Percentiles rank a stretch among this genome's conserved stretches.
phyloP scores from a whole-genome alignment of 2,329 filamentous ascomycete genomes.

The Aspergillus uvarum region DNA sequence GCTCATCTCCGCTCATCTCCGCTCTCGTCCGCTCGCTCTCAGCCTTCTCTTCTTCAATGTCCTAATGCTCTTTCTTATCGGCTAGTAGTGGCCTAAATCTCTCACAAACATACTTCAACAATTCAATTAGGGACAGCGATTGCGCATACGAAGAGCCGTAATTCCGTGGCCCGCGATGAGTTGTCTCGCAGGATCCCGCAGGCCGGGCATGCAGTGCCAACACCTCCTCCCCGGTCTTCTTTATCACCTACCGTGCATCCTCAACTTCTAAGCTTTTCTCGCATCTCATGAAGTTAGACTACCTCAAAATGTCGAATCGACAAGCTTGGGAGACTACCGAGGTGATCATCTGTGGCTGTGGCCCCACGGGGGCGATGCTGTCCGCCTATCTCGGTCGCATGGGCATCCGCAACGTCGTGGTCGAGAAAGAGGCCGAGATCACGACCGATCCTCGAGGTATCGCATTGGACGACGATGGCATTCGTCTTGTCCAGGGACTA shows the following conservation, averaged over 20 bases:
- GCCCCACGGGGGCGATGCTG: conserved; percentile 34
- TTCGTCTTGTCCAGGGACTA: conserved; percentile 30
- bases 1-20: too few relatives aligned
- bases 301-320: not conserved
- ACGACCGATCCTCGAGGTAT: conserved; percentile 36
- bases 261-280: not conserved
- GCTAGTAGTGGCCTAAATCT: too few relatives aligned
- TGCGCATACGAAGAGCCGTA: not conserved
- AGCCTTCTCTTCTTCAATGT: too few relatives aligned
- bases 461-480: conserved; percentile 36
- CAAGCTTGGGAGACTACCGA: conserved; percentile 21
- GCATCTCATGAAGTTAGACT: not conserved
- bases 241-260: too few relatives aligned
- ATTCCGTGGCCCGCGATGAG: not conserved
- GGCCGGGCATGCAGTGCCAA: not conserved
- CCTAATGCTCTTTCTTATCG: too few relatives aligned
- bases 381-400: conserved; percentile 28
- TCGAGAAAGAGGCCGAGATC: conserved; percentile 32
- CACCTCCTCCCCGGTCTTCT: not conserved
- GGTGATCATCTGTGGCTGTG: conserved; percentile 37
- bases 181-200: not conserved
- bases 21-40: too few relatives aligned
- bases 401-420: conserved; percentile 25
- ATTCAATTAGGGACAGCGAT: too few relatives aligned
- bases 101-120: too few relatives aligned